Percentiles rank a stretch among this genome's conserved stretches.
Evolutionary conservation across 352 stramenopile species (phyloP).

Genomic region (Globisporangium iwayamae): DNA sequence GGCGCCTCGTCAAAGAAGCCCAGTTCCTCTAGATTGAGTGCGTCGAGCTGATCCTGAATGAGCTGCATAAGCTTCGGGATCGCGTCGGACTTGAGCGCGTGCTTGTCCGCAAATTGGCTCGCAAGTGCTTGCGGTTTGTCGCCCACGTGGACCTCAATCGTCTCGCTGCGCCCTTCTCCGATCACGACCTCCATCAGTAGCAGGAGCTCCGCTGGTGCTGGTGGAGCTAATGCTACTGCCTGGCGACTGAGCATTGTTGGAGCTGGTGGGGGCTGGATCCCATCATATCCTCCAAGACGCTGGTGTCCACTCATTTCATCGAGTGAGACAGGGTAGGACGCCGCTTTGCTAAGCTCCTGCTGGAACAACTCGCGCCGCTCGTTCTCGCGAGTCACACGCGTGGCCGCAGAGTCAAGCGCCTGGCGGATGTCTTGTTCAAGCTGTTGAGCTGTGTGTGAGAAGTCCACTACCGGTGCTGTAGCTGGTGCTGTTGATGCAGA

Average conservation of each 20-base stretch:
- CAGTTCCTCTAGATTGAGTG: slow-evolving; percentile 20
- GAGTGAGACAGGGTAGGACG: slow-evolving; percentile 2
- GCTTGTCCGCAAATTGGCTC: slow-evolving; percentile 40
- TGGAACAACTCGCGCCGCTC: slow-evolving; percentile 41
- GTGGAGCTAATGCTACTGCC: neutral
- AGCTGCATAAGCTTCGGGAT: slow-evolving; percentile 47
- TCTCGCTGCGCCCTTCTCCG: slow-evolving; percentile 58
- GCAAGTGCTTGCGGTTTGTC: slow-evolving; percentile 50
- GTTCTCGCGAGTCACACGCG: slow-evolving; percentile 33
- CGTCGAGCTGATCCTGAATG: slow-evolving; percentile 57
- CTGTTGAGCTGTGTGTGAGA: slow-evolving; percentile 34
- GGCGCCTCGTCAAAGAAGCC: neutral
- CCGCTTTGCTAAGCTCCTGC: slow-evolving; percentile 20
- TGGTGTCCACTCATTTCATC: neutral
- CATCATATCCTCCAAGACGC: neutral
- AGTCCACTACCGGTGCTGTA: neutral
- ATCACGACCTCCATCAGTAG: slow-evolving; percentile 80
- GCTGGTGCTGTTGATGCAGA: neutral
- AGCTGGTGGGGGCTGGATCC: neutral
- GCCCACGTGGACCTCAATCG: slow-evolving; percentile 57
- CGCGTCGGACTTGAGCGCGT: slow-evolving; percentile 47
- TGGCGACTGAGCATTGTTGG: neutral
- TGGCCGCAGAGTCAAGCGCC: slow-evolving; percentile 47
- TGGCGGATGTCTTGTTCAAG: slow-evolving; percentile 60
- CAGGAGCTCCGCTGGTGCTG: slow-evolving; percentile 40